These are phyloP conservation scores for Chamaecrista fasciculata DNA, from an alignment of 306 rosid genomes.

Conservation along the genomic window DNA sequence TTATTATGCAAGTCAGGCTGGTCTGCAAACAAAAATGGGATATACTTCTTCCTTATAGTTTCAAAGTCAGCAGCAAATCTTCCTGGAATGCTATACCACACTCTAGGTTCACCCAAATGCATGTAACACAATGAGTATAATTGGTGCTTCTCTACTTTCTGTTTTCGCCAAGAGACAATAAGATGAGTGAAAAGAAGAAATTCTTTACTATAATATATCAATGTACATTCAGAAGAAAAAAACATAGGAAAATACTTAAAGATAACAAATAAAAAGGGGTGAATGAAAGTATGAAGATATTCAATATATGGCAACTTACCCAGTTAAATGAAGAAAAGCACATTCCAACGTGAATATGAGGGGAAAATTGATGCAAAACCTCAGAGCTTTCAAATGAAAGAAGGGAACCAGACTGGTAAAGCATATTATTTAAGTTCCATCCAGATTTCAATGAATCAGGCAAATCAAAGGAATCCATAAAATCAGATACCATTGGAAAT, in stretches of 20 bases:
- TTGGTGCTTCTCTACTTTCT: conserved; percentile 84
- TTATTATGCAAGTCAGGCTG: conserved; percentile 34
- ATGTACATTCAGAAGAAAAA: not conserved
- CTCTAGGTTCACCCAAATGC: conserved; percentile 80
- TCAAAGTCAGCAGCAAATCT: conserved; percentile 47
- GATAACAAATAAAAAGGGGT: conserved; percentile 15
- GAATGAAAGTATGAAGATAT: conserved; percentile 6
- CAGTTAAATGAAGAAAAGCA: conserved; percentile 71
- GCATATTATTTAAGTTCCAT: conserved; percentile 77
- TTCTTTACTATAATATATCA: conserved; percentile 2
- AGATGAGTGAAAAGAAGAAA: not conserved
- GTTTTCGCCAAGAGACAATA: conserved; percentile 24
- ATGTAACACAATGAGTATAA: conserved; percentile 61
- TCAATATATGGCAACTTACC: conserved; percentile 51
- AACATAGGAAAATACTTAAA: not conserved
- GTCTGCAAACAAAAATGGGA: conserved; percentile 32
- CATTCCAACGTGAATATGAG: conserved; percentile 73
- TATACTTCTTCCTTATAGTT: conserved; percentile 45
- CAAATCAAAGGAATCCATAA: conserved; percentile 25
- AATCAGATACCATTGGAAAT: conserved; percentile 49
- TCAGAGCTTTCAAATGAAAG: conserved; percentile 72
- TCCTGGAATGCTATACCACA: conserved; percentile 75
- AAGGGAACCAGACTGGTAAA: conserved; percentile 60
- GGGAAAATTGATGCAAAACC: conserved; percentile 39
- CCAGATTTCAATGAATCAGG: conserved; percentile 57